Conservation (phyloP, 495 filamentous ascomycete genomes). For the Aspergillus steynii region DNA sequence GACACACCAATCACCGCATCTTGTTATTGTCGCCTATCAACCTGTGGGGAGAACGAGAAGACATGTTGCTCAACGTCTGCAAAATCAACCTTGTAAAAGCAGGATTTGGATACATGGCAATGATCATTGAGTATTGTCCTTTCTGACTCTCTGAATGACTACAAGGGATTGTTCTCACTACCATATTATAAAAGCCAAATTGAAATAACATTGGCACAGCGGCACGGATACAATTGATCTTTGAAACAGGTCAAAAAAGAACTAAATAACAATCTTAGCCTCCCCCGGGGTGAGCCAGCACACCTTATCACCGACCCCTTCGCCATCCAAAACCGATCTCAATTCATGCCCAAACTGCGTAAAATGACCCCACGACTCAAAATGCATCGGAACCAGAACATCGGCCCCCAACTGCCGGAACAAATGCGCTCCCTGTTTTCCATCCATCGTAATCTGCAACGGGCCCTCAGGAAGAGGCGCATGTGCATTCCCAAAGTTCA, state of each 20-base stretch:
- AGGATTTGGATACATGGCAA: too few relatives aligned
- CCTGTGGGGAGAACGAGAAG: background rate
- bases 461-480: background rate
- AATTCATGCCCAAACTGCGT: slow-evolving; percentile 31
- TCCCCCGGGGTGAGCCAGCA: slow-evolving; percentile 17
- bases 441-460: slow-evolving; percentile 40
- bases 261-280: too few relatives aligned
- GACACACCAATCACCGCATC: slow-evolving; percentile 59
- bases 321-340: slow-evolving; percentile 21
- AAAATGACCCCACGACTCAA: slow-evolving; percentile 53
- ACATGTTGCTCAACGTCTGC: background rate
- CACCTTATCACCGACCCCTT: slow-evolving; percentile 25
- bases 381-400: slow-evolving; percentile 51
- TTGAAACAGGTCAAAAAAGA: too few relatives aligned
- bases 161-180: too few relatives aligned
- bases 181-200: too few relatives aligned
- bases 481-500: slow-evolving; percentile 25
- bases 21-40: slow-evolving; percentile 56
- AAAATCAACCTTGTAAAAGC: background rate
- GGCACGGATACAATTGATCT: too few relatives aligned
- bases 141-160: too few relatives aligned
- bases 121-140: too few relatives aligned
- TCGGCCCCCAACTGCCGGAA: slow-evolving; percentile 42
- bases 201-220: too few relatives aligned
- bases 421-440: slow-evolving; percentile 40